Conservation (phyloP, 2,329 filamentous ascomycete genomes). For the Ceratocystis cubensis region DNA sequence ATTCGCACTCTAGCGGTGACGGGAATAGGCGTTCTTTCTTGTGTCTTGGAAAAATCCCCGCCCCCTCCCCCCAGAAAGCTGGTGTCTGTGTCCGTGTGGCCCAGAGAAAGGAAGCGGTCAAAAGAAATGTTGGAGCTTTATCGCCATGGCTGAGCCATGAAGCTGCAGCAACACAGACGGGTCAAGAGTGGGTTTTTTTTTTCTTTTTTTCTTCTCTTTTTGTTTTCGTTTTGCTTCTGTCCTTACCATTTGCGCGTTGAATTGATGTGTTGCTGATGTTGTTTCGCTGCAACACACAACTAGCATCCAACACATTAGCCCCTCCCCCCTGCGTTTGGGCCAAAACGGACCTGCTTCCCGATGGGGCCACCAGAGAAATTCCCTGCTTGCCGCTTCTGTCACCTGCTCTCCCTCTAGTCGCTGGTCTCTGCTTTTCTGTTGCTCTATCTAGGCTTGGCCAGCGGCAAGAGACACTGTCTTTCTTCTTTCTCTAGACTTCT, state of each 20-base stretch:
- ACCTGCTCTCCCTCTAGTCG: background rate
- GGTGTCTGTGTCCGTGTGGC: constrained; percentile 9
- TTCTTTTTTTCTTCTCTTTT: background rate
- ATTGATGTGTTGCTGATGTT: background rate
- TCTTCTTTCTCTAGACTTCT: too few species aligned
- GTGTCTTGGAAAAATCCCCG: constrained; percentile 2
- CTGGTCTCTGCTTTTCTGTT: too few species aligned
- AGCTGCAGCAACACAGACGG: background rate
- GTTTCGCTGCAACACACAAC: background rate
- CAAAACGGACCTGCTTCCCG: background rate
- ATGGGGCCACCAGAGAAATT: background rate
- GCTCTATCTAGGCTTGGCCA: too few species aligned
- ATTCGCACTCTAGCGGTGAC: background rate
- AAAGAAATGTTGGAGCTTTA: background rate
- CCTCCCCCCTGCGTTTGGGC: constrained; percentile 6
- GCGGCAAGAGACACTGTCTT: too few species aligned
- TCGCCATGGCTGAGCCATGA: too few species aligned
- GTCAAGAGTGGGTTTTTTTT: background rate
- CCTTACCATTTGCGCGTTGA: background rate
- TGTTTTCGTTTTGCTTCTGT: background rate
- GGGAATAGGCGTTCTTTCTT: background rate
- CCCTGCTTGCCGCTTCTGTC: constrained; percentile 13
- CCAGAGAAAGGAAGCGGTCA: background rate
- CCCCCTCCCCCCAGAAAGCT: background rate
- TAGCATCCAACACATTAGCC: constrained; percentile 1